Conservation (phyloP, 495 filamentous ascomycete species). For the Neurospora hispaniola region DNA sequence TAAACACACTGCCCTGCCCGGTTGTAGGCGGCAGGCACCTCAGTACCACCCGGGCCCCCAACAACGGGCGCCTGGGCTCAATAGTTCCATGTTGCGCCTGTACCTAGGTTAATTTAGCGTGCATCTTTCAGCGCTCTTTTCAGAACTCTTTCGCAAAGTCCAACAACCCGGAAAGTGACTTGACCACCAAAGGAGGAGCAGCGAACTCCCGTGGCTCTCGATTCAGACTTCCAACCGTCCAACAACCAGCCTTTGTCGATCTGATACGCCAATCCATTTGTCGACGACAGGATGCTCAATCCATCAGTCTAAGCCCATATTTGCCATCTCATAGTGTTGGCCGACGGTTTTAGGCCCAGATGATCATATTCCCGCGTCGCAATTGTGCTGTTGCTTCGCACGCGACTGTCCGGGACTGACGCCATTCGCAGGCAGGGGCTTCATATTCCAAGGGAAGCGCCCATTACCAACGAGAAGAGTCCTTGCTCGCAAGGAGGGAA, state of each 20-base stretch:
- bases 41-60: neutral
- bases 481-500: neutral
- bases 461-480: neutral
- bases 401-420: conserved; percentile 28
- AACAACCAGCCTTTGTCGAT: neutral
- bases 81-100: too few species aligned
- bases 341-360: conserved; percentile 23
- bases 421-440: conserved; percentile 1
- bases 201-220: neutral
- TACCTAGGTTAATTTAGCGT: neutral
- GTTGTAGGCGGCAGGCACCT: neutral
- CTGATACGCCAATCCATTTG: conserved; percentile 19
- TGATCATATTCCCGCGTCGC: conserved; percentile 31
- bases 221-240: neutral
- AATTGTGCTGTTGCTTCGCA: conserved; percentile 28
- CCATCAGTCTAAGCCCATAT: conserved; percentile 25
- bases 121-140: neutral
- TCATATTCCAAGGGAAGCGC: neutral
- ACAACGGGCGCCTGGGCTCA: too few species aligned
- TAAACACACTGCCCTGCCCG: too few species aligned
- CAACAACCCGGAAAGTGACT: conserved; percentile 12
- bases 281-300: conserved; percentile 23
- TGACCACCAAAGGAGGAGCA: conserved; percentile 3
- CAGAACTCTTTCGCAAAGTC: conserved; percentile 13
- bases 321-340: conserved; percentile 29